Evolutionary conservation across 495 filamentous ascomycete species (phyloP), one percentile per base, ranked within the genome.

Genomic region (Trichoderma asperelloides): DNA sequence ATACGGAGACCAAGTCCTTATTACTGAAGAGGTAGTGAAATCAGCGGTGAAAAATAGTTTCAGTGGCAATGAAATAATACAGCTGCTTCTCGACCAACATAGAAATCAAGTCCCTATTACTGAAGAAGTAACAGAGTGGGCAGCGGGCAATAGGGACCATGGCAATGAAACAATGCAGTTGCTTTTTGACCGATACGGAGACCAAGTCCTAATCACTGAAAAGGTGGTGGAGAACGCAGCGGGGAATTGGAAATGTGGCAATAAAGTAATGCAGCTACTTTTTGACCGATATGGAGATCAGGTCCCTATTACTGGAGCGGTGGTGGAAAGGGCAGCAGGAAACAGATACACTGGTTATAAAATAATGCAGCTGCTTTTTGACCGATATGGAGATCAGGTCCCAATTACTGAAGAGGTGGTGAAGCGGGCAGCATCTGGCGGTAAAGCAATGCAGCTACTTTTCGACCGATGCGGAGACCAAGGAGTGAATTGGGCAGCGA

Each of bases 201-300:
- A 57, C 51, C 51, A 57, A 57, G 16, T 57, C 51, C 5, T 16
- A 5, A 64, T 69, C 30, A 70, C 69, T 2, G 45, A 70, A 45
- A 63, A 70, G n/a, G 65, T 71, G 23, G 30, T 71, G 18, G 64
- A 65, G 45, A 67, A 64, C 41, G 69, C 69, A 65, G 69, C 68
- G 18, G 51, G n/a, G 18, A 57, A 57, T 66, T 0, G 18, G 11
- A 3, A 25, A 2, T 43, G 62, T 40, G 66, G 70, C 7, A 39
- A 60, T 1, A 47, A 70, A 25, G 65, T 70, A 5, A 70, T 71
- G 45, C 55, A 28, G 2, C 63, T 71, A 30, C 68, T 71, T 25
- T 65, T 71, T 27, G 28, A 70, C 39, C 47, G 49, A 43, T 12
- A 2, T 12, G 55, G 55, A 25, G 55, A 62, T 13, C 55, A 62